phyloP scores from a whole-genome alignment of 1,139 yeast genomes.

The Geotrichum carabidarum region DNA sequence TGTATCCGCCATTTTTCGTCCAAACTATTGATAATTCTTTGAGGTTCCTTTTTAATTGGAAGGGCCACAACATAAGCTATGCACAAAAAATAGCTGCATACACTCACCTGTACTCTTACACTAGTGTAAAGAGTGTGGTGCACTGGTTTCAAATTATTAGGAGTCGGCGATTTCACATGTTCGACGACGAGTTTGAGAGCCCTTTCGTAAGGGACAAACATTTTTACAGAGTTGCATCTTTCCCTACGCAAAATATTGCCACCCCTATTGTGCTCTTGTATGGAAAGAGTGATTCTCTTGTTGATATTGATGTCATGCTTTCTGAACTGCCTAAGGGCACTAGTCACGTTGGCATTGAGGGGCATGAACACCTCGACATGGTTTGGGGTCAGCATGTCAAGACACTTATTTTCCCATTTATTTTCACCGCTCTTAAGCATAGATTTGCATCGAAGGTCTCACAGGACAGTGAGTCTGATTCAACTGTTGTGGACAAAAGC shows the following conservation, averaged over 20 bases:
- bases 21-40: slow-evolving; percentile 67
- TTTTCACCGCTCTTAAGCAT: slow-evolving; percentile 34
- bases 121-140: slow-evolving; percentile 86
- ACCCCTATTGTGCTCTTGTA: slow-evolving; percentile 72
- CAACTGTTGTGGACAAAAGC: not conserved
- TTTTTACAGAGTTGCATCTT: slow-evolving; percentile 56
- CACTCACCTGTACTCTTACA: slow-evolving; percentile 81
- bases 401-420: slow-evolving; percentile 49
- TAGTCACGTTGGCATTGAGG: slow-evolving; percentile 45
- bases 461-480: not conserved
- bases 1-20: slow-evolving; percentile 79
- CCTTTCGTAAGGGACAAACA: slow-evolving; percentile 37
- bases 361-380: slow-evolving; percentile 81
- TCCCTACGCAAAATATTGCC: slow-evolving; percentile 59
- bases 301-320: slow-evolving; percentile 72
- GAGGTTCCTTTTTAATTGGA: slow-evolving; percentile 71
- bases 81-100: slow-evolving; percentile 73
- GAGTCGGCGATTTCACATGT: slow-evolving; percentile 81
- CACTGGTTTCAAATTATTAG: slow-evolving; percentile 95
- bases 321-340: slow-evolving; percentile 48
- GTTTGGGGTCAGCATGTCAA: slow-evolving; percentile 78
- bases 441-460: not conserved
- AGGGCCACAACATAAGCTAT: slow-evolving; percentile 58
- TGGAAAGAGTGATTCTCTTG: slow-evolving; percentile 76
- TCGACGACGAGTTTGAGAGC: slow-evolving; percentile 52